These are phyloP conservation scores for Trametes cubensis DNA, from an alignment of 768 basidiomycete species.

Conservation along the genomic window DNA sequence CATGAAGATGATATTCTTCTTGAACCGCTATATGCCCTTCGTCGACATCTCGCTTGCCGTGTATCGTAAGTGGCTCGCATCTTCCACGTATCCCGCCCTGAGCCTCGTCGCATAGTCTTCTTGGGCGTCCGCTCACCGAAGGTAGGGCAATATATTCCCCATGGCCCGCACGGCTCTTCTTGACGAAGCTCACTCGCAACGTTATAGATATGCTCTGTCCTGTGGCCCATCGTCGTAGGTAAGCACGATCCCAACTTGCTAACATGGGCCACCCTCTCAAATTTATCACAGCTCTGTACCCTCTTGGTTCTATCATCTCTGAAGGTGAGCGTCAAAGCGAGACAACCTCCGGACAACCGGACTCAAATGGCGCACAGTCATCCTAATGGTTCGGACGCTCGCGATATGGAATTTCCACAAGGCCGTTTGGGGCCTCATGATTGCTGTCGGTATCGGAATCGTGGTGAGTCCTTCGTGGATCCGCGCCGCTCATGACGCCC, in stretches of 20 bases:
- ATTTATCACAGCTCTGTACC: not conserved
- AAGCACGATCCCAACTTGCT: not conserved
- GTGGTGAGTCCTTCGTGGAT: not conserved
- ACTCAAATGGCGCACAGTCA: not conserved
- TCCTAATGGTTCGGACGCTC: slow-evolving; percentile 11
- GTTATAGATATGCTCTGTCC: not conserved
- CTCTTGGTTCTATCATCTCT: not conserved
- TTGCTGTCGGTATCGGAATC: not conserved
- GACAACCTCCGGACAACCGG: no score
- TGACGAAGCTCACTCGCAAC: no score
- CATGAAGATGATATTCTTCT: slow-evolving; percentile 15
- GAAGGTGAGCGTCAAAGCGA: not conserved
- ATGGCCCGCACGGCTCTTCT: not conserved
- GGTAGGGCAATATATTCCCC: not conserved
- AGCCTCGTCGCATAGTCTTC: not conserved
- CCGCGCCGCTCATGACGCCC: not conserved
- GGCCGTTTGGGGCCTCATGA: not conserved
- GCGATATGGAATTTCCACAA: slow-evolving; percentile 15
- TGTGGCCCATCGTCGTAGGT: not conserved
- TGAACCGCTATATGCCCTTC: slow-evolving; percentile 15
- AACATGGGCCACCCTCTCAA: not conserved
- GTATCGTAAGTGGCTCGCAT: not conserved
- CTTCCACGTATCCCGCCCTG: no score
- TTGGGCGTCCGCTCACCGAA: not conserved
- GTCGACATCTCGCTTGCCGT: slow-evolving; percentile 1